These are phyloP conservation scores for Starmerella floris DNA, from an alignment of 805 yeast species.

Conservation along the genomic window DNA sequence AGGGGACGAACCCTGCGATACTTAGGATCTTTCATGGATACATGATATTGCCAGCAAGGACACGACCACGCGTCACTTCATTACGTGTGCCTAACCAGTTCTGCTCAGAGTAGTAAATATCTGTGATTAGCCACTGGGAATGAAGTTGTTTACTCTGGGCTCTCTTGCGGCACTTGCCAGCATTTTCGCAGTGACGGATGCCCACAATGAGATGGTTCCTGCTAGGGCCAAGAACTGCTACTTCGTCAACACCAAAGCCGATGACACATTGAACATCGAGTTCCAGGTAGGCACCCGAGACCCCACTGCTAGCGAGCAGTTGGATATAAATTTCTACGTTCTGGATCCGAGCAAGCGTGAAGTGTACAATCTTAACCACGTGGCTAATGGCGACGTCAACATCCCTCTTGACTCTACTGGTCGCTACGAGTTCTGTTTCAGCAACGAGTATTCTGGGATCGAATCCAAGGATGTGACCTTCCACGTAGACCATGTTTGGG, in stretches of 20 bases:
- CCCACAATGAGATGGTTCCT: conserved; percentile 73
- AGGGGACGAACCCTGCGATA: too few relatives aligned
- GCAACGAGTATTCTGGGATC: conserved; percentile 63
- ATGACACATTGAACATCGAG: conserved; percentile 75
- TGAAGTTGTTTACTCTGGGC: conserved; percentile 9
- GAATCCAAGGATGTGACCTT: conserved; percentile 84
- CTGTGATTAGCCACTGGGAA: neutral
- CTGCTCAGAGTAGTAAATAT: neutral
- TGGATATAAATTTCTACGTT: conserved; percentile 48
- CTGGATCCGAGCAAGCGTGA: conserved; percentile 37
- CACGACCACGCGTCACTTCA: neutral
- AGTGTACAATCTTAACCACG: conserved; percentile 38
- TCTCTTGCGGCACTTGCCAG: conserved; percentile 9
- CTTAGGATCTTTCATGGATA: too few relatives aligned
- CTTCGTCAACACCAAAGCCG: conserved; percentile 64
- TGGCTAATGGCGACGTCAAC: conserved; percentile 70
- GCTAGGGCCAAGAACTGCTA: conserved; percentile 80
- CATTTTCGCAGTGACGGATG: conserved; percentile 25
- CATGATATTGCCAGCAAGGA: neutral
- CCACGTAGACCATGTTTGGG: conserved; percentile 86
- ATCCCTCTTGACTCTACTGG: conserved; percentile 56
- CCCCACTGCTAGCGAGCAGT: conserved; percentile 27
- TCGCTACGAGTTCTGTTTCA: conserved; percentile 76
- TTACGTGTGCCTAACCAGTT: neutral
- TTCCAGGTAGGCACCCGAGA: conserved; percentile 92